Conservation (phyloP, 441 rosid genomes). For the Jatropha multifida region DNA sequence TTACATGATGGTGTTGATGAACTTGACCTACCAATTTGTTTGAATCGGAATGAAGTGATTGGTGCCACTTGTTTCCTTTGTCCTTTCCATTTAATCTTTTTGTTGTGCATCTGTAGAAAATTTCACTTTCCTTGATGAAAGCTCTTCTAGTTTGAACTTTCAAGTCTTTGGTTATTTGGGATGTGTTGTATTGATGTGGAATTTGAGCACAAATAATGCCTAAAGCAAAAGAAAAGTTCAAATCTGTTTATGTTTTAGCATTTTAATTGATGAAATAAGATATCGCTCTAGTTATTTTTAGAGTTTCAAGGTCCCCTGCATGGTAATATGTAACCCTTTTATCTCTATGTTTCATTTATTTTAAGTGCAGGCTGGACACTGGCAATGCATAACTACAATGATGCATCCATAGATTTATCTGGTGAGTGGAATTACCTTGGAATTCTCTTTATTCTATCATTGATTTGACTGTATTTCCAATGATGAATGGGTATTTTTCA, state of each 20-base stretch:
- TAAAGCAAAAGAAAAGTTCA: not conserved
- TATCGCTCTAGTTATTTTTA: constrained; percentile 4
- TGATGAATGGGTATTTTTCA: not conserved
- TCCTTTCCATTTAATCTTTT: not conserved
- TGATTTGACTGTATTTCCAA: not conserved
- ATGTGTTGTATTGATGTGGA: not conserved
- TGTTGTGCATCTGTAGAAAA: not conserved
- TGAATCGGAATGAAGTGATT: not conserved
- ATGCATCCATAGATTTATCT: constrained; percentile 47
- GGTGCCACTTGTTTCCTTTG: not conserved
- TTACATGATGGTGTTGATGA: not conserved
- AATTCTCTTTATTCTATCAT: not conserved
- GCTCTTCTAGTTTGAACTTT: not conserved
- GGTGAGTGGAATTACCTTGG: constrained; percentile 39
- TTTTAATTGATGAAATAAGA: not conserved
- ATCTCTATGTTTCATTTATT: constrained; percentile 20
- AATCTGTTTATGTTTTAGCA: not conserved
- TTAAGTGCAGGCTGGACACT: constrained; percentile 59
- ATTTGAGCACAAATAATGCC: not conserved
- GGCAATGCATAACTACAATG: constrained; percentile 42
- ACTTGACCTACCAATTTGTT: constrained; percentile 10
- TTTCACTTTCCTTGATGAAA: not conserved
- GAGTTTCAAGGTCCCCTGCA: not conserved
- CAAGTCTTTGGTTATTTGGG: not conserved
- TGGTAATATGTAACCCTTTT: constrained; percentile 12